A percentile compares a stretch with the other conserved stretches of the same genome.
phyloP scores from a whole-genome alignment of 1,284 basidiomycete species.

The Rhodofomes roseus region DNA sequence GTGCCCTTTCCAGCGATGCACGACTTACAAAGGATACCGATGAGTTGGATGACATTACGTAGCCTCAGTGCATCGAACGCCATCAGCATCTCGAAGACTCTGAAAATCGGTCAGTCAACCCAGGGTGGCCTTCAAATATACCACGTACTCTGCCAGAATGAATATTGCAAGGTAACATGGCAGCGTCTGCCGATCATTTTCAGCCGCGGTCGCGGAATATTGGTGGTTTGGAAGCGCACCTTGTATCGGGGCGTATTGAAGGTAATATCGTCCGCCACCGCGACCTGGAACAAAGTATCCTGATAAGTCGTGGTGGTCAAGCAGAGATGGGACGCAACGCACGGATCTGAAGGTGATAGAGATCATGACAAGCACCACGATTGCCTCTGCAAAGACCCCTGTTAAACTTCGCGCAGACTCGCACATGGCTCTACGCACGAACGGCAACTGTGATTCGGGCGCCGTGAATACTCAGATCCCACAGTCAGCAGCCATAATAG shows the following conservation, averaged over 20 bases:
- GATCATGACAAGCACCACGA: conserved; percentile 45
- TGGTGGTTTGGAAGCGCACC: conserved; percentile 30
- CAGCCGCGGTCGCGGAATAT: neutral
- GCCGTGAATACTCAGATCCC: neutral
- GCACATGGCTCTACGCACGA: conserved; percentile 21
- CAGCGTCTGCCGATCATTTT: conserved; percentile 50
- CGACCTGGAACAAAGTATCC: conserved; percentile 4
- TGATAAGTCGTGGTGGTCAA: neutral
- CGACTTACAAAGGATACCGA: conserved; percentile 63
- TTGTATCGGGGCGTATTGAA: conserved; percentile 41
- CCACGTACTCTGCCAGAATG: conserved; percentile 70
- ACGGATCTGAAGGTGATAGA: conserved; percentile 37
- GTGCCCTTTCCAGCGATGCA: neutral
- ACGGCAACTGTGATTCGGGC: conserved; percentile 18
- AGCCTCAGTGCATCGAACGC: conserved; percentile 70
- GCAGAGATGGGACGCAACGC: conserved; percentile 9
- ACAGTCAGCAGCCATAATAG: neutral
- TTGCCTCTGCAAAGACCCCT: conserved; percentile 37
- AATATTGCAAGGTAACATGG: conserved; percentile 81
- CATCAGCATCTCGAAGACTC: conserved; percentile 71
- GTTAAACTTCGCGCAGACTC: neutral
- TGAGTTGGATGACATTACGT: conserved; percentile 73
- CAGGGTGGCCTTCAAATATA: neutral
- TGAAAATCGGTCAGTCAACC: conserved; percentile 25
- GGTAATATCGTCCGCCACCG: conserved; percentile 55